Base-by-base conservation (phyloP, 2,329 filamentous ascomycete species). In the Aspergillus aculeatinus region DNA sequence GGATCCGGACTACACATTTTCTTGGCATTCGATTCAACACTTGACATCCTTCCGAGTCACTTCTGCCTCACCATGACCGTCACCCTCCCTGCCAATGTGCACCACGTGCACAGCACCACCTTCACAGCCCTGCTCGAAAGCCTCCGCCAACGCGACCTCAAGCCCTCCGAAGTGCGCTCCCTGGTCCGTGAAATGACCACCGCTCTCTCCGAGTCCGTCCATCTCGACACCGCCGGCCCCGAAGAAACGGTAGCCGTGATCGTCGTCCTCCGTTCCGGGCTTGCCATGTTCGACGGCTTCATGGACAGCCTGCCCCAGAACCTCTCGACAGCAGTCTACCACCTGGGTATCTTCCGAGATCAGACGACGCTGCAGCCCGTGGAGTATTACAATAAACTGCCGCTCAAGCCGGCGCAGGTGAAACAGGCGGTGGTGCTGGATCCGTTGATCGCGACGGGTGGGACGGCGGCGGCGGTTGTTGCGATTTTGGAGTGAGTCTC, bases 211-310 rank as follows among this genome's bases (percentile, higher is more conserved):
- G 65, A 68, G 39, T 44, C 61, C 25, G 66, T 65, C 23, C 56
- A 68, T 23, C 61, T 61, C 25, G 44, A 55, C 19, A 60, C 61
- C 6, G 16, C 33, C 7, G 27, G 14, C 54, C 12, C 35, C 2
- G 53, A 62, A 2, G 69, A 69, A 48, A 68, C 66, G 21, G 59
- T 75, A 29, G 74, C 72, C n/a, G 58, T 75, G 10, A 64, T 75
- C 21, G 60, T 66, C 1, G 56, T 67, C 12, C 59, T 66, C 31
- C 75, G 76, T 12, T 77, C 76, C 4, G 76, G 76, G 1, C 60
- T 79, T 5, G 67, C 72, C 31, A 79, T 79, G 76, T 69, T 67
- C 25, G 76, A 78, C 42, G 60, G 72, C 2, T 77, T 77, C 58
- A 50, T 75, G 27, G 58, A 60, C n/a, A 60, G 52, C 10, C 33